Evolutionary conservation across 139 green algal species (phyloP), one percentile per base, ranked within the genome.

Genomic region (Monoraphidium neglectum): DNA sequence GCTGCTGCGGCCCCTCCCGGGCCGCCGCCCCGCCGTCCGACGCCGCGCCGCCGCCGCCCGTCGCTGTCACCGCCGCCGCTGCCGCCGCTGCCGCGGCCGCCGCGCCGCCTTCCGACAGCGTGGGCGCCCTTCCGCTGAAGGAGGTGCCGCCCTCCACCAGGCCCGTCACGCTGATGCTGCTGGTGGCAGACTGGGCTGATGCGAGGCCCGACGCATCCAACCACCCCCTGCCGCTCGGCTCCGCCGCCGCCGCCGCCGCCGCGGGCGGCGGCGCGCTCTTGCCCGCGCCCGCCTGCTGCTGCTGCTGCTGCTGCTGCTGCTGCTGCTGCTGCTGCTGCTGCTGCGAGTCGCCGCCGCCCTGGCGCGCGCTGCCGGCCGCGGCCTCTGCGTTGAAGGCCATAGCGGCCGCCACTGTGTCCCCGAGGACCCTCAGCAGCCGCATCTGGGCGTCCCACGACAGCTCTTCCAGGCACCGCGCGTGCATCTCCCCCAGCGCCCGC

Each of bases 371-470:
- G 30, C 33, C 33, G 8, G 60, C n/a, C 13, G 65, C 65, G 40
- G 65, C 65, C 62, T 43, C 62, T 12, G 62, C 10, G 62, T 80
- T 80, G 56, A 69, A 80, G 28, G 53, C 66, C 2, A 68, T 68
- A 0, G 75, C 75, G 33, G 75, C 75, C 28, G 72, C 65, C 2
- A 80, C 75, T 21, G 49, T 54, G 21, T 60, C 13, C 21, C 33
- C 53, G 0, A 80, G 38, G 1, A 69, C 40, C 13, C 63, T 53
- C 28, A 80, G 65, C 66, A 80, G 75, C 66, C 63, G 65, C 75
- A 76, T 69, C 36, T 75, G 75, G 37, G 64, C 54, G 8, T 61
- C 65, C 65, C 65, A 80, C 3, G 21, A 51, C 75, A 80, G 68
- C 28, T 21, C 38, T 37, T 51, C 53, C 24, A 35, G 54, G 54